Percentiles rank a stretch among this genome's conserved stretches.
Evolutionary conservation across 2,329 filamentous ascomycete species (phyloP).

Genomic region (Ophiosphaerella narmari): DNA sequence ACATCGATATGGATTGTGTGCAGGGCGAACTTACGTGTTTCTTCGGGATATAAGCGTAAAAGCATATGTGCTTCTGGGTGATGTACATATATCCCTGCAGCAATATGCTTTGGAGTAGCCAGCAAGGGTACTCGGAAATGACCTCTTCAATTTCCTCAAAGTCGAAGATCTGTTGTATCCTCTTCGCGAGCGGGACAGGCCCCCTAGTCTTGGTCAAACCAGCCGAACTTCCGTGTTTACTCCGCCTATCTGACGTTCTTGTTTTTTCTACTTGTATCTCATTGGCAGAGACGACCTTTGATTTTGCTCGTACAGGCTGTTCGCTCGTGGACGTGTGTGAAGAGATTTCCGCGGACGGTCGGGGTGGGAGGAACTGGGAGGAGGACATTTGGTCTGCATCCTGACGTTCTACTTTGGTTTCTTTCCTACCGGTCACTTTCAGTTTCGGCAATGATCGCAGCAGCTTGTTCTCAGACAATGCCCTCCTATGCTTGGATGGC

Average conservation of each 20-base stretch:
- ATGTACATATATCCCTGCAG: constrained; percentile 97
- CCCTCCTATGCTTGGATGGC: constrained; percentile 58
- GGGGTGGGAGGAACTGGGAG: constrained; percentile 45
- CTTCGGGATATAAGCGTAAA: constrained; percentile 95
- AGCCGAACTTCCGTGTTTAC: constrained; percentile 29
- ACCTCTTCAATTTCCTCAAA: constrained; percentile 84
- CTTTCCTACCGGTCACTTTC: constrained; percentile 42
- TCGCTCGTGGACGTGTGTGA: constrained; percentile 12
- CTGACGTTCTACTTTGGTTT: constrained; percentile 26
- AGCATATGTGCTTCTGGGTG: constrained; percentile 89
- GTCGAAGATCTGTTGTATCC: constrained; percentile 68
- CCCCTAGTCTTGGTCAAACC: constrained; percentile 24
- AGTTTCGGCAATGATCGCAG: constrained; percentile 68
- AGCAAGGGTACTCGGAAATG: constrained; percentile 90
- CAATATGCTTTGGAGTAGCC: constrained; percentile 87
- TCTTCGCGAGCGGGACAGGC: constrained; percentile 67
- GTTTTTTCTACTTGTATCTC: constrained; percentile 28
- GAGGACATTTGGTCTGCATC: constrained; percentile 58
- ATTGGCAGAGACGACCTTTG: constrained; percentile 27
- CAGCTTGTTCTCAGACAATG: constrained; percentile 68
- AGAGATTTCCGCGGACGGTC: constrained; percentile 24
- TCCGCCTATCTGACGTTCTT: constrained; percentile 26
- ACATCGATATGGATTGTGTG: neutral
- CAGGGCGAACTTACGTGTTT: constrained; percentile 67
- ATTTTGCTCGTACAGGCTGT: constrained; percentile 16